phyloP scores from a whole-genome alignment of 345 rosid species.

The Mangifera indica region DNA sequence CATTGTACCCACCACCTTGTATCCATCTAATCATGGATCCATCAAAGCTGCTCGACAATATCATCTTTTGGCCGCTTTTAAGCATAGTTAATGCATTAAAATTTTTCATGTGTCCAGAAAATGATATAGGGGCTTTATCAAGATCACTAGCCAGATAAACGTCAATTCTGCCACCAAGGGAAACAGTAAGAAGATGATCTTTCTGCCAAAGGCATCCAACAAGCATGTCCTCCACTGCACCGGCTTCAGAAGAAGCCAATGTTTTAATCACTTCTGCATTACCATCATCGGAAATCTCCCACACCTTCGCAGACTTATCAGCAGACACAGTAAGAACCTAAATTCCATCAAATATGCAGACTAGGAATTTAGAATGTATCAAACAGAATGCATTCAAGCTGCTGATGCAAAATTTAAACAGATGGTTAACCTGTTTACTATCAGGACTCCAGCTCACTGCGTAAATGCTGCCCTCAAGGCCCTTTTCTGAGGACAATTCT shows the following conservation, averaged over 20 bases:
- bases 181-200: conserved; percentile 76
- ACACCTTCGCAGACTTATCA: conserved; percentile 75
- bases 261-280: conserved; percentile 50
- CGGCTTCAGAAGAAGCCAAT: conserved; percentile 44
- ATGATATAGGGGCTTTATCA: conserved; percentile 50
- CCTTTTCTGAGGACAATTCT: conserved; percentile 67
- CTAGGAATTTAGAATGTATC: not conserved
- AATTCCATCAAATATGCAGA: conserved; percentile 2
- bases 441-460: conserved; percentile 95
- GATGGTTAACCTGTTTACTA: conserved; percentile 73
- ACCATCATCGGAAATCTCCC: conserved; percentile 67
- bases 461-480: conserved; percentile 88
- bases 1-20: conserved; percentile 57
- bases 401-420: no score
- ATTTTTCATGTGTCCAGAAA: conserved; percentile 71
- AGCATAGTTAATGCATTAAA: conserved; percentile 53
- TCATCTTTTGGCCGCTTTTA: conserved; percentile 41
- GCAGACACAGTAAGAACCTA: conserved; percentile 77
- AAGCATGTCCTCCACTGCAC: conserved; percentile 71
- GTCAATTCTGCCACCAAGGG: conserved; percentile 65
- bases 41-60: conserved; percentile 68
- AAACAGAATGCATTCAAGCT: not conserved
- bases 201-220: conserved; percentile 94
- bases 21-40: conserved; percentile 67
- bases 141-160: conserved; percentile 57